phyloP scores from a whole-genome alignment of 371 early-diverging fungal genomes.

The Mucor piriformis region DNA sequence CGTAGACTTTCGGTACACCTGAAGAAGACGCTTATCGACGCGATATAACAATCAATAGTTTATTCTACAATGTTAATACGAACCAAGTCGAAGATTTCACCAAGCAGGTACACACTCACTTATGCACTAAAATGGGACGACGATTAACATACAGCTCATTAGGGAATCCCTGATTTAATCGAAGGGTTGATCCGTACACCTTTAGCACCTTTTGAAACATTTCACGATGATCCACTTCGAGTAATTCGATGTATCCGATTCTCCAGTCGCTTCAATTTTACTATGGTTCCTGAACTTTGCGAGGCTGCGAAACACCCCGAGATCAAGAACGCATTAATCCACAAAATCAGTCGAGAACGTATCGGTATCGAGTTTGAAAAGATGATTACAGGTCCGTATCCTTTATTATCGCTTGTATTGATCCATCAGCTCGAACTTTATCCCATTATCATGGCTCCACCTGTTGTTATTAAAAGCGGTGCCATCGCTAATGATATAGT shows the following conservation, averaged over 20 bases:
- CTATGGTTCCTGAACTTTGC: conserved; percentile 72
- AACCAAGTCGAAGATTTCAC: conserved; percentile 93
- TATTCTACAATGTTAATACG: conserved; percentile 97
- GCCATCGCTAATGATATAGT: conserved; percentile 24
- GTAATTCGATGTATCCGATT: conserved; percentile 97
- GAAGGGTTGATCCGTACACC: conserved; percentile 90
- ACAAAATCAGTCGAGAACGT: conserved; percentile 95
- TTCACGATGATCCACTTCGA: conserved; percentile 98
- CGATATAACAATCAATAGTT: conserved; percentile 98
- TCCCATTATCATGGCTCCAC: conserved; percentile 58
- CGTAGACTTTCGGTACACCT: conserved; percentile 89
- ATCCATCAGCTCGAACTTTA: conserved; percentile 58
- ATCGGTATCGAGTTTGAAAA: conserved; percentile 95
- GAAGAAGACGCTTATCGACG: conserved; percentile 96
- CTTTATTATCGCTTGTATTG: conserved; percentile 55
- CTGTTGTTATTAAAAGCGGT: conserved; percentile 41
- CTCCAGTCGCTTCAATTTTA: conserved; percentile 88
- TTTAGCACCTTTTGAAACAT: conserved; percentile 89
- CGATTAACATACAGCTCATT: too few species aligned
- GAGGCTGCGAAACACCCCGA: conserved; percentile 62
- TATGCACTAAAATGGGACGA: too few species aligned
- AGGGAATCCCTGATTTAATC: conserved; percentile 79
- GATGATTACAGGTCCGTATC: conserved; percentile 79
- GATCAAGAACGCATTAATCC: conserved; percentile 70
- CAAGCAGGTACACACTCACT: conserved; percentile 54